Evolutionary conservation across 345 rosid species (phyloP).

Genomic region (Gossypium arboreum): DNA sequence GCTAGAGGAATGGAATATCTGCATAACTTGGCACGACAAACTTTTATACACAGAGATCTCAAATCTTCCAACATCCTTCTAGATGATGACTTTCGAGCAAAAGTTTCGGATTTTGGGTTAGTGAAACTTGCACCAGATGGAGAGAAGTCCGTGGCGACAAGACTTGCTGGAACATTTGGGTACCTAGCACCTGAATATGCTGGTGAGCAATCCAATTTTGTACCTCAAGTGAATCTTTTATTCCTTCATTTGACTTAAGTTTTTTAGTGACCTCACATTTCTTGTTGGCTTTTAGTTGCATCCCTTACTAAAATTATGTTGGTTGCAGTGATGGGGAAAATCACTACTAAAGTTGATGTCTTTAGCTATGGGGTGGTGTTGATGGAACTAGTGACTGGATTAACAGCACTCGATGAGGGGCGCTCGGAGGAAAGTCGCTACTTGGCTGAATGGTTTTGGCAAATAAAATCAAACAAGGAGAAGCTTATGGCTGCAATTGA

Average conservation of each 20-base stretch:
- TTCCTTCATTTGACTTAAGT: neutral
- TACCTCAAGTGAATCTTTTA: neutral
- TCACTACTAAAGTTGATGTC: constrained; percentile 76
- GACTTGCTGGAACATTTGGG: constrained; percentile 81
- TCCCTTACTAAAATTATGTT: neutral
- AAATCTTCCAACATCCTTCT: constrained; percentile 78
- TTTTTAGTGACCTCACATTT: neutral
- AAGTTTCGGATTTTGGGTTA: constrained; percentile 72
- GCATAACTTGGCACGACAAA: constrained; percentile 63
- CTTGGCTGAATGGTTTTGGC: constrained; percentile 70
- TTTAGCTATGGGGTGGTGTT: constrained; percentile 75
- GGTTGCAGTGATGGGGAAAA: constrained; percentile 62
- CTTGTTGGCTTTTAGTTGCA: neutral
- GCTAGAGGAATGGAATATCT: constrained; percentile 81
- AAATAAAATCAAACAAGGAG: constrained; percentile 47
- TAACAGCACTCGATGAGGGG: constrained; percentile 65
- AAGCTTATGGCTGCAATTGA: constrained; percentile 61
- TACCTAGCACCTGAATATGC: constrained; percentile 86
- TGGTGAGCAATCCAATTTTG: constrained; percentile 33
- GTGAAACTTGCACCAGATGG: constrained; percentile 81
- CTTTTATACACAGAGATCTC: constrained; percentile 78
- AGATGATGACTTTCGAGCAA: constrained; percentile 61
- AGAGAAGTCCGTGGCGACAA: constrained; percentile 56
- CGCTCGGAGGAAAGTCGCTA: constrained; percentile 70
- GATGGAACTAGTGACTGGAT: constrained; percentile 69